Conservation (phyloP, 768 basidiomycete species). For the Albatrellus ellisii region DNA sequence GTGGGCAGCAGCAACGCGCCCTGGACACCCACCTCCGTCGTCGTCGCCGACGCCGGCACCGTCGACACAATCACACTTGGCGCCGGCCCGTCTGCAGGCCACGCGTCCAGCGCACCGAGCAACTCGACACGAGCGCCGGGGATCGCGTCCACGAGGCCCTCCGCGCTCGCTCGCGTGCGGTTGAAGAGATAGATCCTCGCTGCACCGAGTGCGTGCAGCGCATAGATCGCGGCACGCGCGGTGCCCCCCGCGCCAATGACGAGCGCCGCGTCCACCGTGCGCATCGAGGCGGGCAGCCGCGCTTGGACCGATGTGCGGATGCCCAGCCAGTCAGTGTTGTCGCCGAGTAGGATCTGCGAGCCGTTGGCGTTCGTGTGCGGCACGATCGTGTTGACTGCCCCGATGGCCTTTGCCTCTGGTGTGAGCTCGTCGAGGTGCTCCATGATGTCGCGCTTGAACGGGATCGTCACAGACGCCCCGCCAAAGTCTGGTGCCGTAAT, state of each 20-base stretch:
- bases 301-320: slow-evolving; percentile 47
- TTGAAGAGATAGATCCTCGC: slow-evolving; percentile 77
- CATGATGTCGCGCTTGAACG: slow-evolving; percentile 86
- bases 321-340: slow-evolving; percentile 95
- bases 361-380: slow-evolving; percentile 31
- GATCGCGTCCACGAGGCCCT: slow-evolving; percentile 55
- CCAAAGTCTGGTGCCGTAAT: slow-evolving; percentile 68
- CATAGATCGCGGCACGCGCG: slow-evolving; percentile 88
- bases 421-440: slow-evolving; percentile 70
- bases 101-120: slow-evolving; percentile 41
- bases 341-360: slow-evolving; percentile 53
- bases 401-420: slow-evolving; percentile 71
- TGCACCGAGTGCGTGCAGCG: slow-evolving; percentile 58
- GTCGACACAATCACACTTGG: slow-evolving; percentile 81
- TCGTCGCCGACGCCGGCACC: slow-evolving; percentile 61
- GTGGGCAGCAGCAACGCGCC: slow-evolving; percentile 37
- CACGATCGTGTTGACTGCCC: slow-evolving; percentile 91
- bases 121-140: slow-evolving; percentile 46
- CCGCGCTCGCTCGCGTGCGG: slow-evolving; percentile 65
- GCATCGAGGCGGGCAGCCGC: slow-evolving; percentile 25
- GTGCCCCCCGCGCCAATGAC: slow-evolving; percentile 96
- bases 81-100: slow-evolving; percentile 30
- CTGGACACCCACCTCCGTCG: slow-evolving; percentile 19
- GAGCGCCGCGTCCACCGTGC: slow-evolving; percentile 39
- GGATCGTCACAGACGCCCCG: slow-evolving; percentile 94